Base-by-base conservation (phyloP, 2,329 filamentous ascomycete species). In the Tolypocladium tropicale region DNA sequence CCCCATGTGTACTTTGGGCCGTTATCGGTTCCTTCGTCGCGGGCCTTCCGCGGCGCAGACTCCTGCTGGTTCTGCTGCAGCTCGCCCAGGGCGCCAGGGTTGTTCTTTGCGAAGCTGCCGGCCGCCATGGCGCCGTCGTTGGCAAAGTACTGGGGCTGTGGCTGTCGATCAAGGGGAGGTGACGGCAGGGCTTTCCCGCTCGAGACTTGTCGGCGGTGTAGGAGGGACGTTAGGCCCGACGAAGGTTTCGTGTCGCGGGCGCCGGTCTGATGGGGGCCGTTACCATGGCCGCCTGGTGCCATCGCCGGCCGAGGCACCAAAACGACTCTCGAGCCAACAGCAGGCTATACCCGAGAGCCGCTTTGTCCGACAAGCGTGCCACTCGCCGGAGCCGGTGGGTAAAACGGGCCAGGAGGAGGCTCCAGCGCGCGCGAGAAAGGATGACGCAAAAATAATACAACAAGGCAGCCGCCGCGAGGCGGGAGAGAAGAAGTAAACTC, bases 61-160 rank as follows among this genome's bases (percentile, higher is more conserved):
- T 73, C 74, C 61, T 75, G 75, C 56, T 78, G 76, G 65, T 84
- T 84, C 57, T 80, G 76, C 57, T 80, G 79, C 48, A 83, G 74
- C 65, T 85, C 82, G 52, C 76, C 76, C 18, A 85, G 72, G 54
- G 81, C 77, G 36, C 74, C 68, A 6, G 74, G 69, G 53, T 74
- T 71, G 58, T 67, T 64, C 62, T 59, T 68, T 37, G 68, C 68
- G 64, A 68, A 74, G 39, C 64, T 60, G 57, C 67, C 72, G 58
- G 68, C 67, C 52, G 61, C 62, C 61, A 66, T 64, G 56, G 63
- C 61, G 59, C 65, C 61, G 62, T 66, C 55, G 39, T 52, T 51
- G 18, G 50, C 2, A 9, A 23, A 34, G 34, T 37, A 28, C 5
- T 36, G 43, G 34, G 11, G 21, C 6, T 49, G 54, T 28, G 18